Evolutionary conservation across 345 rosid species (phyloP), one percentile per base, ranked within the genome.

Genomic region (Populus euphratica): DNA sequence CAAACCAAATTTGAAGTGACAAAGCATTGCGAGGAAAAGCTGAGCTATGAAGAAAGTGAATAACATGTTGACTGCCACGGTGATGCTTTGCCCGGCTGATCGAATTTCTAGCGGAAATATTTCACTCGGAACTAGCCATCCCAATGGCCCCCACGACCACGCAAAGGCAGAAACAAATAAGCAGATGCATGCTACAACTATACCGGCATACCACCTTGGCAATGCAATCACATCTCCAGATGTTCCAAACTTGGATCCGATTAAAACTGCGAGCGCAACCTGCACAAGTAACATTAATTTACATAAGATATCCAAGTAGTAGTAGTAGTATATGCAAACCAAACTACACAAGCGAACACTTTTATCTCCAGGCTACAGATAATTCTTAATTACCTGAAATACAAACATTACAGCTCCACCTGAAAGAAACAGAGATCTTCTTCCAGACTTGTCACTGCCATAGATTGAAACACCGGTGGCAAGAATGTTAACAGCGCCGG

Each of bases 101-200:
- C 88, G 64, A 0, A 87, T 88, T 76, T 89, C 91, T 2, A 89
- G 12, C 0, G 90, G 92, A 77, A 87, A 88, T 5, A 83, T 87
- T 71, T 89, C 91, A 27, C 92, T 88, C 0, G 91, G 92, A 44
- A 89, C 85, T 35, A 89, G 75, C 92, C 92, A 88, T 2, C 92
- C 88, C 1, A 87, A 80, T 17, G 91, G 91, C 0, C 91, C 92
- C 92, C 91, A 89, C 59, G 92, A 89, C 91, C 92, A 88, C 6
- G 92, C 89, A 70, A 87, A 89, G 3, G 83, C 86, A 79, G 83
- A 81, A 7, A 87, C 92, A 54, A 69, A 89, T 0, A 74, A 0
- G 43, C 90, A 89, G 73, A 89, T 86, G 0, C 77, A 79, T 3
- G 78, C 3, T 63, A 86, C 89, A 63, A 86, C 86, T 1, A 81